These are phyloP conservation scores for Incumbomyces delicatus DNA, from an alignment of 2,329 filamentous ascomycete species.

Conservation along the genomic window DNA sequence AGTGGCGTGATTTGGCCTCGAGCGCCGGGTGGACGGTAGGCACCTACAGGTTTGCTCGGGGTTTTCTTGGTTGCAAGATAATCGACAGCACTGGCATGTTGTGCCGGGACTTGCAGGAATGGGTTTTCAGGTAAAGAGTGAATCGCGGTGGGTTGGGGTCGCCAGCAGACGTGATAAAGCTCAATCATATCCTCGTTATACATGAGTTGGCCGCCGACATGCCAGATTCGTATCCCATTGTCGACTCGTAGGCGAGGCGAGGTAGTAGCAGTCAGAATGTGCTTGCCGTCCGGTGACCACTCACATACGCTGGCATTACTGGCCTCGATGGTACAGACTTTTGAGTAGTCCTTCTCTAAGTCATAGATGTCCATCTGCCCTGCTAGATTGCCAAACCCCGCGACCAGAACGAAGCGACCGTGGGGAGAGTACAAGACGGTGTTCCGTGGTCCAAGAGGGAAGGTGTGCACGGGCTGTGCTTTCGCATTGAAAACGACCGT, in stretches of 20 bases:
- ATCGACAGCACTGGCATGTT: slow-evolving; percentile 71
- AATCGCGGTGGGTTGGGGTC: slow-evolving; percentile 57
- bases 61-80: slow-evolving; percentile 85
- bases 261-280: slow-evolving; percentile 95
- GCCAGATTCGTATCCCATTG: slow-evolving; percentile 93
- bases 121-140: slow-evolving; percentile 57
- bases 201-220: slow-evolving; percentile 78
- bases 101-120: slow-evolving; percentile 60
- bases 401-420: slow-evolving; percentile 84
- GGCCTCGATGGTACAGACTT: slow-evolving; percentile 87
- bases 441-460: slow-evolving; percentile 81
- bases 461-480: slow-evolving; percentile 71
- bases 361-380: slow-evolving; percentile 98
- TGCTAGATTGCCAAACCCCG: slow-evolving; percentile 93
- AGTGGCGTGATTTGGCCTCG: slow-evolving; percentile 80
- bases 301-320: slow-evolving; percentile 93
- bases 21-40: slow-evolving; percentile 89
- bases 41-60: slow-evolving; percentile 91
- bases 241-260: slow-evolving; percentile 91
- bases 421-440: slow-evolving; percentile 92
- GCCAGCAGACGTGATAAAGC: slow-evolving; percentile 83
- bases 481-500: slow-evolving; percentile 94
- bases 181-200: slow-evolving; percentile 94
- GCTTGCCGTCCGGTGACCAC: slow-evolving; percentile 93
- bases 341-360: slow-evolving; percentile 83